Conservation (phyloP, 129 eudicot genomes). For the Escallonia rubra region DNA sequence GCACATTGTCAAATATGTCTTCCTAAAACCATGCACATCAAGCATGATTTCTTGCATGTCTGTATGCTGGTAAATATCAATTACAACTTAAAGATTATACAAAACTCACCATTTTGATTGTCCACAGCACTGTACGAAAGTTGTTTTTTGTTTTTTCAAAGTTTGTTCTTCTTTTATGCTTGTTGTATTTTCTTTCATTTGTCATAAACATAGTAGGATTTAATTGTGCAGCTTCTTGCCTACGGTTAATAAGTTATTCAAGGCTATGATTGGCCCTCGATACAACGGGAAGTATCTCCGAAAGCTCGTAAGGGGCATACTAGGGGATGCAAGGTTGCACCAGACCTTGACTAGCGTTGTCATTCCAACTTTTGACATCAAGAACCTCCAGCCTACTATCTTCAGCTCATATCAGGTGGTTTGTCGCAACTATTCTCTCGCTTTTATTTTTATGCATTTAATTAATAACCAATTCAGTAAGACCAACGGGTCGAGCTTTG, state of each 20-base stretch:
- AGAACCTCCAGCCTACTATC: slow-evolving; percentile 40
- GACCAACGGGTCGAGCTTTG: too few relatives aligned
- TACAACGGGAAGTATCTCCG: slow-evolving; percentile 47
- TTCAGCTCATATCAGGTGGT: slow-evolving; percentile 45
- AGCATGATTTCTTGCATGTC: too few relatives aligned
- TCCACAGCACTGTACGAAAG: too few relatives aligned
- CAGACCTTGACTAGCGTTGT: slow-evolving; percentile 50
- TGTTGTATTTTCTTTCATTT: neutral
- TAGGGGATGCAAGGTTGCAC: slow-evolving; percentile 28
- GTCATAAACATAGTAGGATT: neutral
- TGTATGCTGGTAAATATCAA: too few relatives aligned
- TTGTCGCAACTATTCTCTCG: neutral
- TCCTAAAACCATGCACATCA: too few relatives aligned
- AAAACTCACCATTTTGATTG: too few relatives aligned
- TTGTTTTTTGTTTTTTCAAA: too few relatives aligned
- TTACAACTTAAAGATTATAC: too few relatives aligned
- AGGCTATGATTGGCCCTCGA: slow-evolving; percentile 28
- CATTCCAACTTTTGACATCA: slow-evolving; percentile 53
- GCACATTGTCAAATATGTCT: too few relatives aligned
- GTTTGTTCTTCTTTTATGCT: neutral
- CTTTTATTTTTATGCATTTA: neutral
- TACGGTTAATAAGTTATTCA: slow-evolving; percentile 8
- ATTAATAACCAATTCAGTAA: too few relatives aligned
- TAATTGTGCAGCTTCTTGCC: too few relatives aligned
- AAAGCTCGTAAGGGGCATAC: slow-evolving; percentile 1